Base-by-base conservation (phyloP, 2,329 filamentous ascomycete genomes). In the Fusarium sacchari region DNA sequence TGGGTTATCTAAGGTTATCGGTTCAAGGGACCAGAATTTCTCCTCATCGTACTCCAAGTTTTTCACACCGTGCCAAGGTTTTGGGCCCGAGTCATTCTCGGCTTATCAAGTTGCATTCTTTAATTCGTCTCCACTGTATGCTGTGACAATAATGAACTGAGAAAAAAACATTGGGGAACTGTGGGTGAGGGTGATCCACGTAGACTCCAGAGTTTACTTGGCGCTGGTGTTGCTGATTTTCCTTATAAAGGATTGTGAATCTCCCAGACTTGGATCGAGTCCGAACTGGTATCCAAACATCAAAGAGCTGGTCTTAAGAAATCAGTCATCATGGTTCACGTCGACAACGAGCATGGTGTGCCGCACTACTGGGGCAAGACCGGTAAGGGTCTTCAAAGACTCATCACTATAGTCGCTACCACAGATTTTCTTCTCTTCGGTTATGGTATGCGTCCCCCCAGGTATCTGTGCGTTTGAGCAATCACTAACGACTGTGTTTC, bases 321-420 rank as follows among this genome's bases (percentile, higher is more conserved):
- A 52, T 57, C 55, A 47, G 30, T 67, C 69, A 73, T 28, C 36
- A 73, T 72, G 70, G 69, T 73, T 63, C 70, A 73, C 69, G 56
- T 73, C 70, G 70, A 73, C 13, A 73, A 69, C 57, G 69, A 66
- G 40, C 42, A 39, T 43, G 69, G 69, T 37, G 59, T 73, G 18
- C 70, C 70, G 18, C 62, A 64, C 62, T 73, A 73, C 69, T 73
- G 69, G 70, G 70, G 70, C 60, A 72, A 65, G 64, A 66, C 69
- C 36, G 70, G 70, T 12, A 72, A 73, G 43, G 60, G 60, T 60
- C 70, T 73, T 15, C 69, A 72, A 7, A 66, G 12, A 15, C 60
- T 73, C 43, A 72, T 72, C 9, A 72, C 69, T n/a, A 72, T 72
- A 12, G 69, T 72, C 37, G 69, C 69, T 44, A 72, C 69, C 3